phyloP scores from a whole-genome alignment of 1,284 basidiomycete species.

The Fomitopsis schrenkii region DNA sequence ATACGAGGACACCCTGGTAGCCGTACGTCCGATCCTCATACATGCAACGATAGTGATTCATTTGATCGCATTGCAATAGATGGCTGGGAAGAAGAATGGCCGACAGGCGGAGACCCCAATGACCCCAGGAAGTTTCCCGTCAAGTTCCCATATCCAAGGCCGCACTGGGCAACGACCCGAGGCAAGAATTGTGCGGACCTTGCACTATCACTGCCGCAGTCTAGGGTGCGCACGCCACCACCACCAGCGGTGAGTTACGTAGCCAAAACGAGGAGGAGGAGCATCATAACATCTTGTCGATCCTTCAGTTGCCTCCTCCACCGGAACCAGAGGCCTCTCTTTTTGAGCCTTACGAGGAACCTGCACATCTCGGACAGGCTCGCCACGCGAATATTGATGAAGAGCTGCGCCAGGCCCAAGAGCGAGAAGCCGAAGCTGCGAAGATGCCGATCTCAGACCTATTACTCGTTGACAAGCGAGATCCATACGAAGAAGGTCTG shows the following conservation, averaged over 20 bases:
- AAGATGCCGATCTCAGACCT: not conserved
- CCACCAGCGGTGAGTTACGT: slow-evolving; percentile 12
- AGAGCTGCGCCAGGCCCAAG: not conserved
- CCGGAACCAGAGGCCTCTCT: slow-evolving; percentile 1
- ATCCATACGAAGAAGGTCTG: slow-evolving; percentile 25
- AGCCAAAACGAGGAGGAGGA: not conserved
- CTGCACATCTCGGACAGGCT: slow-evolving; percentile 10
- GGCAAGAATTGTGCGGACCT: slow-evolving; percentile 17
- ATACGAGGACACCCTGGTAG: slow-evolving; percentile 23
- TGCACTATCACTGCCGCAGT: slow-evolving; percentile 17
- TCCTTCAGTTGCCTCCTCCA: not conserved
- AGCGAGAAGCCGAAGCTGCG: not conserved
- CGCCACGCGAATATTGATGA: slow-evolving; percentile 2
- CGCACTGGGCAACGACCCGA: slow-evolving; percentile 17
- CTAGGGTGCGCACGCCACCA: slow-evolving; percentile 14
- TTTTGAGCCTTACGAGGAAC: slow-evolving; percentile 16
- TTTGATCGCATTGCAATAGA: slow-evolving; percentile 11
- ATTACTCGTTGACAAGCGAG: slow-evolving; percentile 16
- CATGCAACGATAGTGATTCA: not conserved
- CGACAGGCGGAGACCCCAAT: slow-evolving; percentile 15
- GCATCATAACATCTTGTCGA: not conserved
- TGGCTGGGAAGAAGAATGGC: slow-evolving; percentile 18
- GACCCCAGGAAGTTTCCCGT: slow-evolving; percentile 16
- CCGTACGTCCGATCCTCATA: slow-evolving; percentile 16
- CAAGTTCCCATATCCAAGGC: slow-evolving; percentile 21